Conservation (phyloP, 495 filamentous ascomycete species). For the Clohesyomyces aquaticus region DNA sequence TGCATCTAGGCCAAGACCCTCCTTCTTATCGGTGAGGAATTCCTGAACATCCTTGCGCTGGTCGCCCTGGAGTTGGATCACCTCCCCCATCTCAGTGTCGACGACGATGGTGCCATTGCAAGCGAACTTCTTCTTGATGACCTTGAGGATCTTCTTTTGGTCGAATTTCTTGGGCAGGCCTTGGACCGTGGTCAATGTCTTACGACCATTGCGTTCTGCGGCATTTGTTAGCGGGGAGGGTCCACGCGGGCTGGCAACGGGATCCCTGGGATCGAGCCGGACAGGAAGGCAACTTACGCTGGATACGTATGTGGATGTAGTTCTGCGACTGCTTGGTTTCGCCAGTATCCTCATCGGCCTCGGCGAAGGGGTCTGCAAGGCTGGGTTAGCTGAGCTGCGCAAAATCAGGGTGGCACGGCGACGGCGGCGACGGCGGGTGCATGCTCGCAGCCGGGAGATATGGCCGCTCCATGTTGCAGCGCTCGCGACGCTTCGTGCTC, state of each 20-base stretch:
- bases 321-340: constrained; percentile 91
- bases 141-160: constrained; percentile 99
- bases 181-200: constrained; percentile 99
- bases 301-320: constrained; percentile 99
- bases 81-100: constrained; percentile 97
- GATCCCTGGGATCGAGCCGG: constrained; percentile 1
- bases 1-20: constrained; percentile 84
- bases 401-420: neutral
- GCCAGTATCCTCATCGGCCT: constrained; percentile 99
- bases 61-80: constrained; percentile 99
- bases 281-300: constrained; percentile 69
- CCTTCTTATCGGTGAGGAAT: constrained; percentile 93
- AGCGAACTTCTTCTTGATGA: constrained; percentile 99
- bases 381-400: constrained; percentile 26
- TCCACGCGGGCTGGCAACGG: neutral
- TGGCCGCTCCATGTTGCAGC: neutral
- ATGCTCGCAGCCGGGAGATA: neutral
- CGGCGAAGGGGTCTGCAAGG: constrained; percentile 96
- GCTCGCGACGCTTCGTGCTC: neutral
- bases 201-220: constrained; percentile 99
- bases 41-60: constrained; percentile 98
- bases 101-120: constrained; percentile 99
- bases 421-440: neutral
- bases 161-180: constrained; percentile 97
- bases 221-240: constrained; percentile 13